Conservation (phyloP, 2,329 filamentous ascomycete species). For the Fusarium coffeatum region DNA sequence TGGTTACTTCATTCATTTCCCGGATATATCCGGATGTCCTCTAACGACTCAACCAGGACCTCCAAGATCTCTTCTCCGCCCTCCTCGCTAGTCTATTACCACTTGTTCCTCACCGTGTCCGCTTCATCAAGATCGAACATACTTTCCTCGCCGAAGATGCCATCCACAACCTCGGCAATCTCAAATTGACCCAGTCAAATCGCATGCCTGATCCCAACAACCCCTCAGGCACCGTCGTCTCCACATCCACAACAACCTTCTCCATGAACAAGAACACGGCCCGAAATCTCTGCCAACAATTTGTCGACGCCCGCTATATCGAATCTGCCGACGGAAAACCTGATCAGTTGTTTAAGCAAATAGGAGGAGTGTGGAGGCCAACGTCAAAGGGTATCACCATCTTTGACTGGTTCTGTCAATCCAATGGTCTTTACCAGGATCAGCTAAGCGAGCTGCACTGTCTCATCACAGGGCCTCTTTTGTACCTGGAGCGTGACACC, state of each 20-base stretch:
- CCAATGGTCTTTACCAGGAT: conserved; percentile 93
- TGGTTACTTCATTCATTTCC: conserved; percentile 53
- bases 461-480: conserved; percentile 83
- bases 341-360: conserved; percentile 84
- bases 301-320: conserved; percentile 92
- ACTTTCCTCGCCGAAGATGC: conserved; percentile 97
- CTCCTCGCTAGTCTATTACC: conserved; percentile 91
- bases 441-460: conserved; percentile 88
- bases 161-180: conserved; percentile 94
- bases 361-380: conserved; percentile 87
- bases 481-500: conserved; percentile 86
- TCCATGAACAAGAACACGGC: conserved; percentile 99
- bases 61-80: conserved; percentile 96
- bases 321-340: conserved; percentile 92
- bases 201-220: conserved; percentile 99
- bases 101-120: conserved; percentile 85
- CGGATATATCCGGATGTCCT: conserved; percentile 14
- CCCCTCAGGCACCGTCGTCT: conserved; percentile 92
- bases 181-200: conserved; percentile 98
- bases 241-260: conserved; percentile 96
- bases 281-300: conserved; percentile 90
- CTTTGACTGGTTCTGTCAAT: conserved; percentile 88
- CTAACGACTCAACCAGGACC: conserved; percentile 71
- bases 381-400: conserved; percentile 97
- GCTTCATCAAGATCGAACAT: conserved; percentile 89